Base-by-base conservation (phyloP, 345 rosid species). In the Moricandia moricandioides region DNA sequence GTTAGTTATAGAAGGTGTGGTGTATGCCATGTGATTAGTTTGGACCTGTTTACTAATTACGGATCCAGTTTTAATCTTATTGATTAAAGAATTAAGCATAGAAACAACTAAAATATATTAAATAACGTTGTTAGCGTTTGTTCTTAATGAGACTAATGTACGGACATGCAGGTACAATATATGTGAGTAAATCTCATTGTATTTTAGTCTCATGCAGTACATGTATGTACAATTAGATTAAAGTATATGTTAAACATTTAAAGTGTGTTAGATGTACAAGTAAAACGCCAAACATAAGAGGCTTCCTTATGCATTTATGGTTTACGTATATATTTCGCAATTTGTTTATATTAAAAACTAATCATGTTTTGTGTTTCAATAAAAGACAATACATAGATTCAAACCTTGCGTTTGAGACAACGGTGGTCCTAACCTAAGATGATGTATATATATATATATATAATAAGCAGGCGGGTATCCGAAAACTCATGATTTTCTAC, bases 401-500 rank as follows among this genome's bases (percentile, higher is more conserved):
- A 45, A 45, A 13, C 12, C 1, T 40, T 40, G 49, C 59, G 27
- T 54, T 24, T 57, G 88, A 88, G 85, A 34, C 17, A 16, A 34
- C 12, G 31, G 10, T 31, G 24, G 39, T 39, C 14, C 54, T 70
- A 70, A 70, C 62, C 4, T 52, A 17, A 62, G 40, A 62, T 68
- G 7, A 51, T 67, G 75, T 29, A 14, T 62, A 4, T 62, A 49
- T 47, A 49, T 29, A 14, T 62, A 4, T 62, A 49, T 47, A 49
- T 47, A n/a, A n/a, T n/a, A 47, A 43, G 52, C 85, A 85, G 92
- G 86, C 67, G 84, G 82, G 21, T 75, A 75, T 79, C 84, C 88
- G 56, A 83, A 84, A 78, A 95, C 96, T 4, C 97, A 90, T 69
- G 99, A 95, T 83, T 95, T 95, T 80, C 82, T 95, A 8, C 86